These are phyloP conservation scores for Calonectria henricotiae DNA, from an alignment of 2,329 filamentous ascomycete genomes.

Conservation along the genomic window DNA sequence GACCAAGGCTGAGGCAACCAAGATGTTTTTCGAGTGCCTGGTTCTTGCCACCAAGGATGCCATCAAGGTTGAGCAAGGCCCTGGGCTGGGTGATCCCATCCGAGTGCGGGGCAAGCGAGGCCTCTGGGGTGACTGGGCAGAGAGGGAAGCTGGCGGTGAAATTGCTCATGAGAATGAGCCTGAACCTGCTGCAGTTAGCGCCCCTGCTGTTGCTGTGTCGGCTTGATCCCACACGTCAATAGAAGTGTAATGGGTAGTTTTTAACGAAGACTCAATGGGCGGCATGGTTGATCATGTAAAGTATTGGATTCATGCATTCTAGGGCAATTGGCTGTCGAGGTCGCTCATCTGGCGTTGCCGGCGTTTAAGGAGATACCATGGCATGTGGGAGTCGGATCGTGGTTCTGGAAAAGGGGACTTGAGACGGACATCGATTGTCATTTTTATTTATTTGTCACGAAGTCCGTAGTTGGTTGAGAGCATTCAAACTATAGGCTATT, in stretches of 20 bases:
- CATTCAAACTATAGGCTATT: constrained; percentile 36
- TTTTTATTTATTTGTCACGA: constrained; percentile 37
- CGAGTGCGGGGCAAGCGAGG: constrained; percentile 91
- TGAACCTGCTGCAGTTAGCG: constrained; percentile 55
- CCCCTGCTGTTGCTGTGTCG: constrained; percentile 59
- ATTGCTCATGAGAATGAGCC: constrained; percentile 69
- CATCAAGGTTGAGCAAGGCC: constrained; percentile 93
- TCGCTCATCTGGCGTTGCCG: constrained; percentile 57
- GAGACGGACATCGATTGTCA: constrained; percentile 37
- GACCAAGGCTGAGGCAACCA: constrained; percentile 91
- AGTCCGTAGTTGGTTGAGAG: constrained; percentile 38
- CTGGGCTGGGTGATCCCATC: constrained; percentile 84
- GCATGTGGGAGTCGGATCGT: constrained; percentile 52
- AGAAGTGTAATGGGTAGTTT: constrained; percentile 23
- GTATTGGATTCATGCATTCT: constrained; percentile 57
- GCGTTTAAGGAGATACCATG: constrained; percentile 62
- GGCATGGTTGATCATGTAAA: constrained; percentile 55
- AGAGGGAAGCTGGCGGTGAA: constrained; percentile 79
- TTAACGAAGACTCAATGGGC: constrained; percentile 49
- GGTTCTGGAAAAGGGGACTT: constrained; percentile 49
- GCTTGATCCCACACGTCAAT: constrained; percentile 52
- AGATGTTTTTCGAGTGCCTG: constrained; percentile 99
- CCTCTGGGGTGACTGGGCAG: constrained; percentile 98
- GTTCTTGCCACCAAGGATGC: constrained; percentile 98
- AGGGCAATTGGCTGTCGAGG: constrained; percentile 53